phyloP scores from a whole-genome alignment of 176 grass and related monocot genomes.

The Elymus sibiricus region DNA sequence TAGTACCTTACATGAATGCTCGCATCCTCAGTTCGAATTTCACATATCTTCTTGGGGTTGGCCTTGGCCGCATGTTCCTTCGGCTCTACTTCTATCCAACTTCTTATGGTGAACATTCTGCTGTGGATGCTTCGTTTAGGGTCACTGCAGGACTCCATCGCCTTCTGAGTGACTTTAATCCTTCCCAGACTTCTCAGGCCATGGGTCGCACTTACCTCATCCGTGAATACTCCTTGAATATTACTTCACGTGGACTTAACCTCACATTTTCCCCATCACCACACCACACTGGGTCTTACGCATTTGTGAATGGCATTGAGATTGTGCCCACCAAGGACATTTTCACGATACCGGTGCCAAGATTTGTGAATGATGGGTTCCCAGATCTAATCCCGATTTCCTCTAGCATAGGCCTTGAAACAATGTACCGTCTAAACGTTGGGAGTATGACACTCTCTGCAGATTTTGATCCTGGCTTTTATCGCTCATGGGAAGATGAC shows the following conservation, averaged over 20 bases:
- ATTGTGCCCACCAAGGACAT: constrained; percentile 28
- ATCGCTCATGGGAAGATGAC: constrained; percentile 30
- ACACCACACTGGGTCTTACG: background rate
- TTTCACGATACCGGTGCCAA: background rate
- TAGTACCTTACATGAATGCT: constrained; percentile 11
- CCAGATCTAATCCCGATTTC: background rate
- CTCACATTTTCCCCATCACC: background rate
- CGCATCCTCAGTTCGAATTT: constrained; percentile 28
- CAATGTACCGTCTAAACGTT: constrained; percentile 34
- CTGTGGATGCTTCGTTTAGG: constrained; percentile 31
- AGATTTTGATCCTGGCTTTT: background rate
- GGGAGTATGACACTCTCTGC: background rate
- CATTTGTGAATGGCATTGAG: constrained; percentile 45
- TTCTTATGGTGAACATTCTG: constrained; percentile 17
- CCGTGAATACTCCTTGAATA: background rate
- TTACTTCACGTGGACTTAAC: background rate
- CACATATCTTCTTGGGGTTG: constrained; percentile 36
- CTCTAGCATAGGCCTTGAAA: background rate
- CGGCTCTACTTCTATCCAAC: constrained; percentile 54
- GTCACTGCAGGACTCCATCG: constrained; percentile 7
- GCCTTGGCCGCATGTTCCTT: constrained; percentile 23
- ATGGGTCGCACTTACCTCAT: background rate
- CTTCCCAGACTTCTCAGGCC: background rate
- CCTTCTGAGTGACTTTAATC: constrained; percentile 6
- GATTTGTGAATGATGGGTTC: background rate